These are phyloP conservation scores for Saccharata proteae DNA, from an alignment of 2,329 filamentous ascomycete genomes.

Conservation along the genomic window DNA sequence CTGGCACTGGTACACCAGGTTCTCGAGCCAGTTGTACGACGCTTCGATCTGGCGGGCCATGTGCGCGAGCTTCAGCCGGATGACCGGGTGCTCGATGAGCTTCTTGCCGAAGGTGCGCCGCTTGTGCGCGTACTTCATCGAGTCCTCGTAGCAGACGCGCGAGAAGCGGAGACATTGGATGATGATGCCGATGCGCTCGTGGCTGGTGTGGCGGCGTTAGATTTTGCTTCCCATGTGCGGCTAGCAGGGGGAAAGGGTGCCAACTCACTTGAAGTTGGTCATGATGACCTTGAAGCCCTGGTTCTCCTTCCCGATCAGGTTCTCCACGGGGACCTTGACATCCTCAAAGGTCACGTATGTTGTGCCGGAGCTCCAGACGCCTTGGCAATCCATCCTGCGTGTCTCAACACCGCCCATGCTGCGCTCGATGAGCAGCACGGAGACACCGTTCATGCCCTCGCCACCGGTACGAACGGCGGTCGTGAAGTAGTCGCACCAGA, in stretches of 20 bases:
- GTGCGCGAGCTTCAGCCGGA: constrained; percentile 92
- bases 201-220: too few species aligned
- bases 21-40: constrained; percentile 94
- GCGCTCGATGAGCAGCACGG: constrained; percentile 84
- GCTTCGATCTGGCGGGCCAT: constrained; percentile 98
- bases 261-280: constrained; percentile 8
- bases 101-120: constrained; percentile 92
- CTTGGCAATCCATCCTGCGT: constrained; percentile 94
- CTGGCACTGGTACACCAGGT: constrained; percentile 82
- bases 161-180: constrained; percentile 94
- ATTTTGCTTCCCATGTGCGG: constrained; percentile 97
- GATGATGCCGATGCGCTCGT: constrained; percentile 96
- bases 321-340: constrained; percentile 98
- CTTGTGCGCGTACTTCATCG: constrained; percentile 94
- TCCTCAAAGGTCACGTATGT: constrained; percentile 98
- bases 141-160: constrained; percentile 94
- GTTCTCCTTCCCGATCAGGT: constrained; percentile 95
- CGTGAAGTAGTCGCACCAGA: constrained; percentile 96
- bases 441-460: constrained; percentile 84
- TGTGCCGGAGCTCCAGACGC: constrained; percentile 88
- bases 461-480: constrained; percentile 85
- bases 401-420: constrained; percentile 75
- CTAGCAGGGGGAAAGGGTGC: background rate
- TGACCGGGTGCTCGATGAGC: constrained; percentile 92
- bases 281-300: constrained; percentile 73